Evolutionary conservation across 2,329 filamentous ascomycete species (phyloP), one percentile per base, ranked within the genome.

Genomic region (Aspergillus carbonarius): DNA sequence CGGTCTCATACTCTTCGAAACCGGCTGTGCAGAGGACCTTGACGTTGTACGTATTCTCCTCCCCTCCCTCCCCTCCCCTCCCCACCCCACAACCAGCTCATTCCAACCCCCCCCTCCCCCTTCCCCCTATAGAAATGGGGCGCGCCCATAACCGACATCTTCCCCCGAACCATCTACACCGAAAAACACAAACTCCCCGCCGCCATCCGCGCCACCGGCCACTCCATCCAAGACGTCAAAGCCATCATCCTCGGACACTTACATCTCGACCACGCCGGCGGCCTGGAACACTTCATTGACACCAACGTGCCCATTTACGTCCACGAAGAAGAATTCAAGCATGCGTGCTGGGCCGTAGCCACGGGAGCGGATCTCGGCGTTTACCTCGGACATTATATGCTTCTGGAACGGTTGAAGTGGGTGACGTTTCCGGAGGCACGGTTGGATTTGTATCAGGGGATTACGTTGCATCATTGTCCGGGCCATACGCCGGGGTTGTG

Each of bases 221-320:
- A 81, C 50, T 72, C 76, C 49, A 76, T 82, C 51, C 74, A 77
- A 49, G 78, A 82, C 63, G 68, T 82, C 27, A 81, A 81, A 63
- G 72, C 74, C 18, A 72, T 81, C 9, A 73, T 82, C 3, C 73
- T 81, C 17, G 77, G 79, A 2, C 79, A 82, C 55, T 66, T 82
- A 32, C 79, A 81, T 62, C 61, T 81, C 2, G 79, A 82, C 60
- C 79, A 82, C 60, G 79, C 80, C 0, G 80, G 79, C 2, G 79
- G 80, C 0, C 65, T 81, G 1, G 78, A 81, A 49, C 72, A 80
- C 54, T 82, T 82, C 47, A 39, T 73, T 2, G 70, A 70, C 39
- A 79, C 72, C 5, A 73, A 77, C 30, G 68, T 81, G 5, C 76
- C 77, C 5, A 79, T 81, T 52, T 80, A 76, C 60, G 77, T 80